These are phyloP conservation scores for Aspergillus fumigatiaffinis DNA, from an alignment of 2,329 filamentous ascomycete species.

Conservation along the genomic window DNA sequence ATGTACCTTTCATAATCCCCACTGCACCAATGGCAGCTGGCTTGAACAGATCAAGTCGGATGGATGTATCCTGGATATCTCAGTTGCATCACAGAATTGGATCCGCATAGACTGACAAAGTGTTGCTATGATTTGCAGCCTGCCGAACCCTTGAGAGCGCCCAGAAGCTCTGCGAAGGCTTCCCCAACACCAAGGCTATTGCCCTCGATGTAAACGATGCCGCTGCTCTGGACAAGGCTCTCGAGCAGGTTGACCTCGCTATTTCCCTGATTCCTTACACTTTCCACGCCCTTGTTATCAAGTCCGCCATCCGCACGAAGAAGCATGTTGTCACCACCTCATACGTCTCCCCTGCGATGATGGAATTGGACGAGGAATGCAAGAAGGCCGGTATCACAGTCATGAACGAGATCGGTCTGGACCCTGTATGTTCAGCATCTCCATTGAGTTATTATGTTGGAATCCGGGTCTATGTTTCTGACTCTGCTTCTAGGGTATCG, in stretches of 20 bases:
- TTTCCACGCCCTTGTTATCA: conserved; percentile 84
- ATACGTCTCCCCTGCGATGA: conserved; percentile 89
- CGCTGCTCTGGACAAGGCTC: conserved; percentile 71
- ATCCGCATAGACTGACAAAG: background rate
- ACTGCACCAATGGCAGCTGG: background rate
- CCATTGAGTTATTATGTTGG: background rate
- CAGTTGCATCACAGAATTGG: background rate
- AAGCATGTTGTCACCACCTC: conserved; percentile 94
- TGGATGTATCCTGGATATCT: background rate
- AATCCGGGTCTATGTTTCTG: background rate
- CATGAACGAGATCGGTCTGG: conserved; percentile 89
- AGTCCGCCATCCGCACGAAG: conserved; percentile 87
- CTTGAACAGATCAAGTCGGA: background rate
- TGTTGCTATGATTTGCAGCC: conserved; percentile 46
- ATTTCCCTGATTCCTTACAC: conserved; percentile 88
- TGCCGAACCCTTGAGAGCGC: conserved; percentile 77
- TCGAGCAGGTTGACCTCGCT: conserved; percentile 74
- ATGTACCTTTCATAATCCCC: background rate
- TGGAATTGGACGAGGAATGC: conserved; percentile 74
- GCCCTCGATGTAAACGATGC: conserved; percentile 79
- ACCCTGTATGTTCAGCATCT: conserved; percentile 27
- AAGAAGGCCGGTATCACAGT: conserved; percentile 94
- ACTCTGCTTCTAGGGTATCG: conserved; percentile 28
- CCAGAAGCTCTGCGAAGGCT: conserved; percentile 67
- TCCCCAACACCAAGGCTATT: conserved; percentile 70